Base-by-base conservation (phyloP, 306 rosid species). In the Adenanthera pavonina region DNA sequence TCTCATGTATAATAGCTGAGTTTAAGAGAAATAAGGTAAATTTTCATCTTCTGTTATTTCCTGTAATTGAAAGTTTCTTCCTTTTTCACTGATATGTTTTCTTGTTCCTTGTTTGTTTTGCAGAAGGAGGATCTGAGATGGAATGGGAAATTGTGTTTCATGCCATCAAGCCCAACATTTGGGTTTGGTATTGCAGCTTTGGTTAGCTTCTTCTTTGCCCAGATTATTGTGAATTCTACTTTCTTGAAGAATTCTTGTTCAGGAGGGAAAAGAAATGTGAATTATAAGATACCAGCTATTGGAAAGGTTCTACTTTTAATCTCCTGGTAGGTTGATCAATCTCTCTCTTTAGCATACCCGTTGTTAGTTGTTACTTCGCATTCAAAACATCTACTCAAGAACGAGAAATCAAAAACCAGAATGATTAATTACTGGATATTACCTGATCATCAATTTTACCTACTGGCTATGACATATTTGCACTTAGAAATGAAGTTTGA, bases 91-190 rank as follows among this genome's bases (percentile, higher is more conserved):
- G 52, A 67, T 44, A 4, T 13, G 20, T 48, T 34, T 40, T 82
- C 25, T 78, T 83, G 35, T 67, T 54, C 36, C 38, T 49, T 60
- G 5, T 78, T 64, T 44, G 41, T 85, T 81, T 81, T 75, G 86
- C 47, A 93, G 99, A 79, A 67, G 49, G 80, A 74, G 74, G 97
- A 95, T 85, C 80, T 95, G 44, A 92, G 76, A 81, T 81, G 94
- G 89, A 80, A 87, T 71, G 97, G 99, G 47, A 82, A 76, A 30
- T 75, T 79, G 8, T 95, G 99, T 60, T 84, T 81, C 72, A 78
- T 95, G 87, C 98, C 99, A 48, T 84, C 79, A 84, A 95, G 92
- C 84, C 82, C 36, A 5, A 92, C 99, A 79, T 89, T 85, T 82
- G 89, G 87, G 75, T 88, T 88, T 25, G 98, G 99, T 5, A 68